Evolutionary conservation across 2,329 filamentous ascomycete genomes (phyloP), one percentile per base, ranked within the genome.

Genomic region (Sporothrix variecibatus): DNA sequence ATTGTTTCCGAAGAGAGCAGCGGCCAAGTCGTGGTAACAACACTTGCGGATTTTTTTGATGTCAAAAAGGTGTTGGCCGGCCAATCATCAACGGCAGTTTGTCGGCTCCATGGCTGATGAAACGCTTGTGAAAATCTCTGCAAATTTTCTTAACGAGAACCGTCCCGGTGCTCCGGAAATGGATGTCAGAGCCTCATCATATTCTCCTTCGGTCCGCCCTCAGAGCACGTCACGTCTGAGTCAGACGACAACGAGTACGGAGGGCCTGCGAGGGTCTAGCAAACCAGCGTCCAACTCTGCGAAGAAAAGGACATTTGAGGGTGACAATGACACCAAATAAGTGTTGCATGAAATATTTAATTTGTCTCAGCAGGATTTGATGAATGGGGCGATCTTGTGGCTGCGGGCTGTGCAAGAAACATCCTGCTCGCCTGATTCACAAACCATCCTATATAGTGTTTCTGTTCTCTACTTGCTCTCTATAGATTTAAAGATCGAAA

Each of bases 1-100:
- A 78, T 80, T 11, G 74, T 82, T 79, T 81, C 81, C 64, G 81
- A 84, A 62, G 79, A 75, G 31, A 79, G 83, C 71, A 82, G 81
- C 75, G 81, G 83, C 78, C 81, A 84, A 78, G 78, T 84, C 40
- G 80, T 85, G 73, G 79, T 85, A 73, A 84, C 79, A 73, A 84
- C 82, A 75, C 76, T 83, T 74, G 82, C 82, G 53, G 83, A 84
- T 79, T 78, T 84, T 71, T 84, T 85, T 73, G 79, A 84, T 75
- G 78, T 84, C 71, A 80, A 78, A 74, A 83, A 82, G 77, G 82
- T 80, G 49, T 68, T 77, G 71, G 80, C 82, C 6, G 81, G 77
- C 74, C 78, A 75, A 38, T 80, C 79, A 34, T 83, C 82, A 64
- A 79, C 79, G n/a, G 51, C 80, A 83, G 73, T 75, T 83, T 68